phyloP scores from a whole-genome alignment of 2,329 filamentous ascomycete species.

The Bipolaris cookei region DNA sequence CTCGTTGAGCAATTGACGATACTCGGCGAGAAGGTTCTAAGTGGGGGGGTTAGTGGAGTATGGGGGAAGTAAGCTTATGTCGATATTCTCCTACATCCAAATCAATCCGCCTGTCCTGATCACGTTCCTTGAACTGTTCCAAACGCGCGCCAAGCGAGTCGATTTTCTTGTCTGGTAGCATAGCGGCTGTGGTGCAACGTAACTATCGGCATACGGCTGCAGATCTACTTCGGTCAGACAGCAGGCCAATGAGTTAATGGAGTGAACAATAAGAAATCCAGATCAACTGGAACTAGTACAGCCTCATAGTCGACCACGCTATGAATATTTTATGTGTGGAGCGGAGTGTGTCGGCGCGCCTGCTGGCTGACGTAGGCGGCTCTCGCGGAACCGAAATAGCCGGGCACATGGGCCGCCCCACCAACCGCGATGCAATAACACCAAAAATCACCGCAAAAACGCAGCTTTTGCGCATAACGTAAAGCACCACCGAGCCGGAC shows the following conservation, averaged over 20 bases:
- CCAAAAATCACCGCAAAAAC: too few species aligned
- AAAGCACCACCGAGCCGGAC: too few species aligned
- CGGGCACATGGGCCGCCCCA: too few species aligned
- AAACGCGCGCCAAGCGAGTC: conserved; percentile 37
- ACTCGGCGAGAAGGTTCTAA: conserved; percentile 48
- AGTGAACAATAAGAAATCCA: neutral
- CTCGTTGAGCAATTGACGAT: conserved; percentile 57
- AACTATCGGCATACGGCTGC: neutral
- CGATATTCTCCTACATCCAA: conserved; percentile 18
- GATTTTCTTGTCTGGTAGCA: conserved; percentile 35
- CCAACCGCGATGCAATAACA: too few species aligned
- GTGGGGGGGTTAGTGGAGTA: conserved; percentile 14
- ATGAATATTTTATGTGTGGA: conserved; percentile 3
- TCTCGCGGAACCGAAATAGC: too few species aligned
- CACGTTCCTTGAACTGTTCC: conserved; percentile 37
- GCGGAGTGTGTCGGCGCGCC: neutral
- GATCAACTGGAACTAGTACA: neutral
- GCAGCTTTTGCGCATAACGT: too few species aligned
- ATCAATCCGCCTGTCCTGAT: conserved; percentile 28
- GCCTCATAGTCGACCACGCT: neutral
- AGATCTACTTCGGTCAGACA: neutral
- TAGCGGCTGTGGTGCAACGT: conserved; percentile 15
- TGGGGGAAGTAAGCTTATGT: conserved; percentile 1
- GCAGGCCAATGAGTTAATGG: neutral
- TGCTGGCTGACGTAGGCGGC: neutral